These are phyloP conservation scores for Xylaria sp. DNA, from an alignment of 2,329 filamentous ascomycete genomes.

Conservation along the genomic window DNA sequence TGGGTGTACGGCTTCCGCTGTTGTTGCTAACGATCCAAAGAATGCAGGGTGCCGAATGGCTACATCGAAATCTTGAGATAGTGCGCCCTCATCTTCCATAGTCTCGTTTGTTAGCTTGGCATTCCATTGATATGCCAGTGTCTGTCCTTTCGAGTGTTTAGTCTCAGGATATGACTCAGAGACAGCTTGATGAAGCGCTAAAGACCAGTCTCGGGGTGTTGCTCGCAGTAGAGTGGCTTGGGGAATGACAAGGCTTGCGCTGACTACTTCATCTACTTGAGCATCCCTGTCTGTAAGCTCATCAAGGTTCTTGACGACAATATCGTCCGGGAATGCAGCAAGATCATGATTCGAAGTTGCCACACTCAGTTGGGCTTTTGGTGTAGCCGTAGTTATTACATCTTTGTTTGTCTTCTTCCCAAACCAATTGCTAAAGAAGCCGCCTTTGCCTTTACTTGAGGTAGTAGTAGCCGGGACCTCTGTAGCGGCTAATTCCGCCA, in stretches of 20 bases:
- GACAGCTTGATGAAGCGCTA: not conserved
- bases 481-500: conserved; percentile 39
- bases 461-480: conserved; percentile 38
- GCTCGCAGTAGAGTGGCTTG: not conserved
- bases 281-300: not conserved
- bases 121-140: not conserved
- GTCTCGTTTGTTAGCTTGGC: conserved; percentile 45
- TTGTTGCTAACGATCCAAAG: conserved; percentile 34
- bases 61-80: conserved; percentile 37
- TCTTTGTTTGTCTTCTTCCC: conserved; percentile 43
- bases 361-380: conserved; percentile 22
- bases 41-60: conserved; percentile 38
- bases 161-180: not conserved
- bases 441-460: conserved; percentile 36
- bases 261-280: not conserved
- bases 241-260: not conserved
- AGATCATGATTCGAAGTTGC: conserved; percentile 27
- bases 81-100: conserved; percentile 27
- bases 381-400: conserved; percentile 17
- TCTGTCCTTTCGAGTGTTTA: not conserved
- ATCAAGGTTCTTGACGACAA: conserved; percentile 17
- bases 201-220: not conserved
- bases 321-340: conserved; percentile 44
- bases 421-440: conserved; percentile 44
- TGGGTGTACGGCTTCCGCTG: conserved; percentile 30